phyloP scores from a whole-genome alignment of 805 yeast species.

The Ogataea glucozyma region DNA sequence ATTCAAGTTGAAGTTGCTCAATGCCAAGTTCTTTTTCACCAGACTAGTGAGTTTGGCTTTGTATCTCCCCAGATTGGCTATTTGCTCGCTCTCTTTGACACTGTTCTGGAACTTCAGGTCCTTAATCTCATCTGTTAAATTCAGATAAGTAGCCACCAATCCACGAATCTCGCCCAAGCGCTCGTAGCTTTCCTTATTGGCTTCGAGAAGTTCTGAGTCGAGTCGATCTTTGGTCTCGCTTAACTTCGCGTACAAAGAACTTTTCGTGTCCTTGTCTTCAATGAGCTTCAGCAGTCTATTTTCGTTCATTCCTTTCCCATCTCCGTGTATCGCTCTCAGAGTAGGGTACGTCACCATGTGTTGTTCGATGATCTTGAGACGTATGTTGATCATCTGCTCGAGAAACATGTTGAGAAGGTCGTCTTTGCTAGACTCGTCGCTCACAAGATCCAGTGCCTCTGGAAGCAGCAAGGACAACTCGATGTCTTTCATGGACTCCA shows the following conservation, averaged over 20 bases:
- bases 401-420: conserved; percentile 16
- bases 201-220: conserved; percentile 1
- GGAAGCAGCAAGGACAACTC: conserved; percentile 17
- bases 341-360: conserved; percentile 27
- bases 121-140: conserved; percentile 17
- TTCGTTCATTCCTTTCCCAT: conserved; percentile 16
- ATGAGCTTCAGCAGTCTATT: conserved; percentile 11
- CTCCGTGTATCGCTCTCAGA: conserved; percentile 24
- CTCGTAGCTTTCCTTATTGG: conserved; percentile 3
- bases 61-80: conserved; percentile 15
- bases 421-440: conserved; percentile 4
- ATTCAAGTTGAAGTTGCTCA: conserved; percentile 34
- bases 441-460: conserved; percentile 2
- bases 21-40: conserved; percentile 25
- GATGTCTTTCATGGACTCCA: conserved; percentile 14
- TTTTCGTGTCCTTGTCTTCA: conserved; percentile 16
- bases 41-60: conserved; percentile 19
- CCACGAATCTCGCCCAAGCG: conserved; percentile 9
- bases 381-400: conserved; percentile 20
- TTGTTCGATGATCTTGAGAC: conserved; percentile 25
- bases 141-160: conserved; percentile 14
- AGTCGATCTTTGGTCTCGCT: conserved; percentile 3
- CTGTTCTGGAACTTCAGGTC: conserved; percentile 19
- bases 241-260: conserved; percentile 10
- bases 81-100: conserved; percentile 15